Evolutionary conservation across 2,329 filamentous ascomycete species (phyloP).

Genomic region (Verticillium tricorpus): DNA sequence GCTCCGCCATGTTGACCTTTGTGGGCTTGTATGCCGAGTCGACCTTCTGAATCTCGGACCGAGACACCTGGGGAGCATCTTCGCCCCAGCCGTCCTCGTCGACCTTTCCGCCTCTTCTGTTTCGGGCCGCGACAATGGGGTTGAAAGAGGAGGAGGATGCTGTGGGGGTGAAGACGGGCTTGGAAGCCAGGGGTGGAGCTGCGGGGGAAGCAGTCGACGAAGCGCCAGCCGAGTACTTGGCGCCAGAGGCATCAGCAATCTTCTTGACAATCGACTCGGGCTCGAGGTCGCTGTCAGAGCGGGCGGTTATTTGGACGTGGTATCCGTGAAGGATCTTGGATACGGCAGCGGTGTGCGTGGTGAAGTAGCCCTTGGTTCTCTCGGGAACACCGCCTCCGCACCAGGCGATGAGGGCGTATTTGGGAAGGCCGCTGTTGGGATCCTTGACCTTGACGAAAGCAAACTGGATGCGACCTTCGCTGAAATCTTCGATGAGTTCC

Average conservation of each 20-base stretch:
- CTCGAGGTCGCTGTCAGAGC: constrained; percentile 83
- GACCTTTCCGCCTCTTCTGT: constrained; percentile 53
- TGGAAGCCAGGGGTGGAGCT: constrained; percentile 69
- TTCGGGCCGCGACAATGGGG: constrained; percentile 62
- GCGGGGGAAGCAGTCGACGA: constrained; percentile 60
- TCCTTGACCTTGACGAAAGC: constrained; percentile 96
- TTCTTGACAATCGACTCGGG: constrained; percentile 88
- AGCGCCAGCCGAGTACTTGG: constrained; percentile 79
- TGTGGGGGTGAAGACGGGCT: constrained; percentile 88
- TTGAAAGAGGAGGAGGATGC: constrained; percentile 54
- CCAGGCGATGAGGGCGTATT: constrained; percentile 92
- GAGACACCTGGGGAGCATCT: constrained; percentile 86
- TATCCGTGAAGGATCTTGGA: constrained; percentile 94
- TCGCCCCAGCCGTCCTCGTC: constrained; percentile 91
- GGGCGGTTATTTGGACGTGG: constrained; percentile 94
- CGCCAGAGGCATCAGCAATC: constrained; percentile 87
- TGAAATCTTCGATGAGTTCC: constrained; percentile 93
- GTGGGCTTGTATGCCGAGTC: constrained; percentile 90
- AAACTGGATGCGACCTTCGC: constrained; percentile 93
- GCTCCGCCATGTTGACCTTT: constrained; percentile 86
- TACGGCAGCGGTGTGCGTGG: constrained; percentile 84
- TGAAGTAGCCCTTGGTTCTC: constrained; percentile 97
- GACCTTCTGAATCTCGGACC: constrained; percentile 87
- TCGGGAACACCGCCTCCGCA: constrained; percentile 98
- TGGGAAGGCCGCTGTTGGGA: constrained; percentile 82